phyloP scores from a whole-genome alignment of 2,329 filamentous ascomycete species.

The Talaromyces sp. region DNA sequence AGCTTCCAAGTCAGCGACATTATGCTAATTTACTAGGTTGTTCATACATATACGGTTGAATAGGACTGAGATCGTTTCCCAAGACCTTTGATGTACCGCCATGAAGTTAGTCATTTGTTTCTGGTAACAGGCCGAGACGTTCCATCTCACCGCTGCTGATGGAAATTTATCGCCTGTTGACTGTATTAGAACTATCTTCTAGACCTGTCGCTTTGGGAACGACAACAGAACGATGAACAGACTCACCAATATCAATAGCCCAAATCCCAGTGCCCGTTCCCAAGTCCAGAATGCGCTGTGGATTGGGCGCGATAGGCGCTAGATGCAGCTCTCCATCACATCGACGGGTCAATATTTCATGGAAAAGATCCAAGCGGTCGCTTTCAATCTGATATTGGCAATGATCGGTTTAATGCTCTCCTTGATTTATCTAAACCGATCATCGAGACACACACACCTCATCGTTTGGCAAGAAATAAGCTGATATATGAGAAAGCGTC shows the following conservation, averaged over 20 bases:
- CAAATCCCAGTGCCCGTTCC: conserved; percentile 34
- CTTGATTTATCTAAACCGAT: neutral
- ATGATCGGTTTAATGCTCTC: neutral
- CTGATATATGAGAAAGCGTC: neutral
- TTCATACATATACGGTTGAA: conserved; percentile 12
- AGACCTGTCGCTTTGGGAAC: neutral
- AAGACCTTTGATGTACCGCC: conserved; percentile 3
- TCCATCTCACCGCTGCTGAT: conserved; percentile 4
- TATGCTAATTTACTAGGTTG: neutral
- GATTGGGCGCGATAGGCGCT: conserved; percentile 38
- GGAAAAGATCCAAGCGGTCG: conserved; percentile 21
- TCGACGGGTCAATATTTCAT: conserved; percentile 45
- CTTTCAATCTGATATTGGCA: conserved; percentile 16
- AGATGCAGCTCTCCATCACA: conserved; percentile 43
- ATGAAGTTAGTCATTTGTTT: neutral
- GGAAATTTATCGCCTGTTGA: conserved; percentile 9
- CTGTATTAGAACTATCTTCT: neutral
- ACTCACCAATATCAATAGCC: conserved; percentile 21
- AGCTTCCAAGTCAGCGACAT: neutral
- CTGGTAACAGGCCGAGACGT: neutral
- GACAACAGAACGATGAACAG: too few relatives aligned
- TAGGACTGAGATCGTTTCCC: conserved; percentile 15
- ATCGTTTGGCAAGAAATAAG: conserved; percentile 11
- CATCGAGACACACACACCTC: neutral
- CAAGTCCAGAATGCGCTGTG: conserved; percentile 45